These are phyloP conservation scores for Mycena kentingensis DNA, from an alignment of 768 basidiomycete genomes.

Conservation along the genomic window DNA sequence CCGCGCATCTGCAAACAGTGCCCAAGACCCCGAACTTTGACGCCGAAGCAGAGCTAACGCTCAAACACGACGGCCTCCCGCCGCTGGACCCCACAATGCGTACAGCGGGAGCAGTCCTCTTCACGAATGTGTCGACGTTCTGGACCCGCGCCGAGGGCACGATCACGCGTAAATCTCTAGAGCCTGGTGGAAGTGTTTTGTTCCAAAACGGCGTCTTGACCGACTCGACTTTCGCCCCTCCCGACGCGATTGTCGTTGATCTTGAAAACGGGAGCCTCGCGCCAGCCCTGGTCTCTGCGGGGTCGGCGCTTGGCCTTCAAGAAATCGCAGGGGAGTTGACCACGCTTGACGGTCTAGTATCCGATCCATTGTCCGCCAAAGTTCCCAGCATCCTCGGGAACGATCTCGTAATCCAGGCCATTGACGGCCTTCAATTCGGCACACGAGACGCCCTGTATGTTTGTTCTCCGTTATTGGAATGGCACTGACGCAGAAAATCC, in stretches of 20 bases:
- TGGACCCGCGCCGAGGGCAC: constrained; percentile 7
- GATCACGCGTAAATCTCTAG: background rate
- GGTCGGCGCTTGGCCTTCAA: constrained; percentile 62
- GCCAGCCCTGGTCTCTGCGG: constrained; percentile 65
- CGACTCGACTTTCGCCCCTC: no score
- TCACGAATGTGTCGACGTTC: constrained; percentile 55
- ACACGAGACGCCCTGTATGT: constrained; percentile 55
- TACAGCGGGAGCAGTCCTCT: constrained; percentile 48
- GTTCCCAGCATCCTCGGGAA: constrained; percentile 47
- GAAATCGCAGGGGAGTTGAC: constrained; percentile 62
- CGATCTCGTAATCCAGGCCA: constrained; percentile 51
- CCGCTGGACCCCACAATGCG: constrained; percentile 51
- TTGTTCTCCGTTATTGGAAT: background rate
- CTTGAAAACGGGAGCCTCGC: constrained; percentile 11
- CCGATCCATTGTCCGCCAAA: constrained; percentile 44
- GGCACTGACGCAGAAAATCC: background rate
- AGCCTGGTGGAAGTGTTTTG: constrained; percentile 40
- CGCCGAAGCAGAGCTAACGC: constrained; percentile 52
- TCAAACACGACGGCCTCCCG: constrained; percentile 66
- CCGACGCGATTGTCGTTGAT: constrained; percentile 30
- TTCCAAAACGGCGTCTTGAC: constrained; percentile 41
- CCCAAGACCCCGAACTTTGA: constrained; percentile 63
- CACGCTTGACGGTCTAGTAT: constrained; percentile 60
- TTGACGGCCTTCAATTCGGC: constrained; percentile 72
- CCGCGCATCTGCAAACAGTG: constrained; percentile 49